Evolutionary conservation across 176 grass and related monocot genomes (phyloP), one percentile per base, ranked within the genome.

Genomic region (Ampelocalamus luodianensis): DNA sequence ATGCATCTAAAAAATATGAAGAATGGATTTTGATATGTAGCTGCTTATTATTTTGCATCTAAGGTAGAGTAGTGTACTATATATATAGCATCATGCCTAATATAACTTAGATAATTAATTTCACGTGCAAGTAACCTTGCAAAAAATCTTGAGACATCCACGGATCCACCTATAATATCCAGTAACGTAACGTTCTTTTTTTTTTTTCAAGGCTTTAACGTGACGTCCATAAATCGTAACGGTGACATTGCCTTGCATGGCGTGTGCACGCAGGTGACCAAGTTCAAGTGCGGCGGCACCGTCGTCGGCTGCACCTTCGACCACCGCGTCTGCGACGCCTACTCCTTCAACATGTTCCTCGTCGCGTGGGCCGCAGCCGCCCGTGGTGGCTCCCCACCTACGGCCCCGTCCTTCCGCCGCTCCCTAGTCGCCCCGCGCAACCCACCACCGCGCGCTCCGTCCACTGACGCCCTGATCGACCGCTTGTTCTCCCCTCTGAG

Each of bases 311-410:
- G 94, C 92, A 92, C 77, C 4, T 94, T 97, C 78, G 92, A 97
- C 69, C 94, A 97, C 85, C 94, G 92, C n/a, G 86, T 94, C 43
- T 91, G 87, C 77, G 94, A 97, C 81, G 94, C 92, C 79, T 97
- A 94, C 90, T 92, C 92, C 51, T 79, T 90, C 92, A 97, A 97
- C 85, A 92, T 94, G 90, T 94, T 97, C 85, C 72, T 92, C 40
- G 55, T 92, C 11, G 87, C 83, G 0, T 97, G 94, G 94, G 92
- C 94, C 15, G 65, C 82, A 1, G 34, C 86, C 16, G 63, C 90
- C 43, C 79, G 76, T 0, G 65, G 38, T 5, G 39, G 56, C 53
- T 8, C 32, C 1, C 1, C 76, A 8, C 45, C 77, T 1, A 42
- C 26, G 5, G 23, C 79, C 0, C 90, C 92, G 13, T 89, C 24